Evolutionary conservation across 345 rosid species (phyloP).

Genomic region (Sonneratia alba): DNA sequence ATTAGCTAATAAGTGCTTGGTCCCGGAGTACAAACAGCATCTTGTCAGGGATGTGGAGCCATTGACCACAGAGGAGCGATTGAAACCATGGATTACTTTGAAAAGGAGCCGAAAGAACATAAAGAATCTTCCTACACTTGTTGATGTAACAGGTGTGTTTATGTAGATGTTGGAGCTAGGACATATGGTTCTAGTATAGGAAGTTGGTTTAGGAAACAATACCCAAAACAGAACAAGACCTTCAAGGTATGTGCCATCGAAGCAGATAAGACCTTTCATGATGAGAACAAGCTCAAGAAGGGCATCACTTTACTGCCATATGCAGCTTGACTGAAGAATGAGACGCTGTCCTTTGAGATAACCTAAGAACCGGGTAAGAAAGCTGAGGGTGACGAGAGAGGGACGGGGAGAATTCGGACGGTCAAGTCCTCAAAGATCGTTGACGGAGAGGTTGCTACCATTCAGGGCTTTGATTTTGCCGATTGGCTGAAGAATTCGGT

Average conservation of each 20-base stretch:
- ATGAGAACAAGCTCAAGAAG: slow-evolving; percentile 57
- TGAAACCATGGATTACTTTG: slow-evolving; percentile 92
- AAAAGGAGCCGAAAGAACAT: slow-evolving; percentile 67
- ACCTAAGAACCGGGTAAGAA: slow-evolving; percentile 69
- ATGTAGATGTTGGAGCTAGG: slow-evolving; percentile 93
- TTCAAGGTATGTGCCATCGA: slow-evolving; percentile 86
- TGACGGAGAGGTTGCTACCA: slow-evolving; percentile 54
- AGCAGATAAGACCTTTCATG: slow-evolving; percentile 64
- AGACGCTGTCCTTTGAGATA: slow-evolving; percentile 74
- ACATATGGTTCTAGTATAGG: slow-evolving; percentile 97
- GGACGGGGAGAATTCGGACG: slow-evolving; percentile 97
- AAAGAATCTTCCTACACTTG: slow-evolving; percentile 71
- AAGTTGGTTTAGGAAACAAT: slow-evolving; percentile 89
- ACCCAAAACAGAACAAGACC: slow-evolving; percentile 89
- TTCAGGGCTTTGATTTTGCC: slow-evolving; percentile 86
- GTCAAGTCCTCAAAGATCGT: slow-evolving; percentile 22
- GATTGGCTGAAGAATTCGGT: slow-evolving; percentile 82
- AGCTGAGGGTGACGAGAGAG: slow-evolving; percentile 51
- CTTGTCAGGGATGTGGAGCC: slow-evolving; percentile 68
- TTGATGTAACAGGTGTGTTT: slow-evolving; percentile 72
- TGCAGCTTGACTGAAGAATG: slow-evolving; percentile 96
- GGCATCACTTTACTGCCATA: slow-evolving; percentile 62
- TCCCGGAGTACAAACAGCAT: slow-evolving; percentile 53
- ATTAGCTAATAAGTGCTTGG: slow-evolving; percentile 38
- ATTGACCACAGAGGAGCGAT: slow-evolving; percentile 63